Evolutionary conservation across 2,329 filamentous ascomycete genomes (phyloP), one percentile per base, ranked within the genome.

Genomic region (Teratosphaeria nubilosa): DNA sequence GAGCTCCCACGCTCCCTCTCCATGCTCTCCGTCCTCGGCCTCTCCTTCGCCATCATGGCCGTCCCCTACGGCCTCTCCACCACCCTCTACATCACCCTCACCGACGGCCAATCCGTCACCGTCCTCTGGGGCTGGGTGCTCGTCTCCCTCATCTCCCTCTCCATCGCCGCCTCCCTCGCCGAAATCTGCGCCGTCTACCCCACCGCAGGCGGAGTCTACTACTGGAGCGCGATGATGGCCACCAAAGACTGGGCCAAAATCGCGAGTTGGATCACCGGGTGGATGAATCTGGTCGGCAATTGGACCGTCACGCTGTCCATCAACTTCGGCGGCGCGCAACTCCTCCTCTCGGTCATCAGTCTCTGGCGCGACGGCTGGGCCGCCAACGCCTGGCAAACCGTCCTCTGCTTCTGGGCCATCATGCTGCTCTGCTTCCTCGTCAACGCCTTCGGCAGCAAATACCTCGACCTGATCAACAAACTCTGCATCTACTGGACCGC

Each of bases 21-120:
- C 69, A 88, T 88, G 84, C 72, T 88, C 66, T 86, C 82, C 66
- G 82, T 89, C 30, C 75, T 89, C 51, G 86, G 86, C 55, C 67
- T 86, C 73, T 87, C 84, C 51, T 89, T 89, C 68, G 86, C 86
- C 55, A 88, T 90, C 70, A 88, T 89, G 84, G 86, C 86, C 11
- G 84, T 85, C 11, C 84, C 84, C 0, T 87, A 85, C 64, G 86
- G 86, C 37, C 76, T 88, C 41, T 82, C 78, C 31, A 88, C 86
- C 16, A 88, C 86, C 1, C 76, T 89, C 61, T 84, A 82, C 72
- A 86, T 87, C 68, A 84, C 83, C 24, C 77, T 89, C 30, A 80
- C 80, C 20, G 84, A 88, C 70, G 86, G 86, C 24, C 83, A 87
- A 69, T 79, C 79, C 51, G 86, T 88, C 16, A 87, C 84, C 25